Evolutionary conservation across 805 yeast species (phyloP).

Genomic region (Phaffomyces opuntiae): DNA sequence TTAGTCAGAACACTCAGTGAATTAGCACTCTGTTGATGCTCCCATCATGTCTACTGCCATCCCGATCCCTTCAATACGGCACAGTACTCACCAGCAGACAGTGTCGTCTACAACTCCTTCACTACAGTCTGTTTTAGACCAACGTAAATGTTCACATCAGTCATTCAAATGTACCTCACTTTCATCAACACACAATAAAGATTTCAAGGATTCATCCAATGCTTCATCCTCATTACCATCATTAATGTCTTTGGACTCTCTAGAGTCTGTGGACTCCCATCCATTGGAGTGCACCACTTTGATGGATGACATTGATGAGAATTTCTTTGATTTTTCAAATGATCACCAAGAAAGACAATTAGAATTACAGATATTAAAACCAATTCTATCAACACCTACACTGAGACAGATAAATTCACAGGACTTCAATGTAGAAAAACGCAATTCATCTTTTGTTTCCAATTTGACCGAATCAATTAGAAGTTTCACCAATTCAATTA

Average conservation of each 20-base stretch:
- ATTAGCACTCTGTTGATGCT: too few species aligned
- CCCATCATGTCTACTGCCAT: constrained; percentile 12
- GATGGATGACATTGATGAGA: constrained; percentile 19
- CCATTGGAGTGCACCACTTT: constrained; percentile 15
- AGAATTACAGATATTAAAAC: constrained; percentile 3
- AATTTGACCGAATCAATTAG: constrained; percentile 17
- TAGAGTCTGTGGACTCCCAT: constrained; percentile 15
- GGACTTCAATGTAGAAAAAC: neutral
- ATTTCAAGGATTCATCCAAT: neutral
- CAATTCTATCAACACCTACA: constrained; percentile 5
- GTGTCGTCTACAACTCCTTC: constrained; percentile 19
- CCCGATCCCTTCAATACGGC: constrained; percentile 14
- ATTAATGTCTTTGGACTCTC: constrained; percentile 7
- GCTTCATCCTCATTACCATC: constrained; percentile 10
- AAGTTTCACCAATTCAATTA: constrained; percentile 12
- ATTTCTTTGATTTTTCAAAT: constrained; percentile 8
- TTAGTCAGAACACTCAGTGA: too few species aligned
- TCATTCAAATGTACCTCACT: constrained; percentile 5
- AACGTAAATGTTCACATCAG: constrained; percentile 11
- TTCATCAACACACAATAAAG: constrained; percentile 1
- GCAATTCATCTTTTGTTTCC: constrained; percentile 16
- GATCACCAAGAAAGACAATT: constrained; percentile 3
- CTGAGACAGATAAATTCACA: neutral
- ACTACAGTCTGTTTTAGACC: constrained; percentile 18
- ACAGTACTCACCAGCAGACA: neutral